Evolutionary conservation across 345 rosid species (phyloP).

Genomic region (Hypericum perforatum): DNA sequence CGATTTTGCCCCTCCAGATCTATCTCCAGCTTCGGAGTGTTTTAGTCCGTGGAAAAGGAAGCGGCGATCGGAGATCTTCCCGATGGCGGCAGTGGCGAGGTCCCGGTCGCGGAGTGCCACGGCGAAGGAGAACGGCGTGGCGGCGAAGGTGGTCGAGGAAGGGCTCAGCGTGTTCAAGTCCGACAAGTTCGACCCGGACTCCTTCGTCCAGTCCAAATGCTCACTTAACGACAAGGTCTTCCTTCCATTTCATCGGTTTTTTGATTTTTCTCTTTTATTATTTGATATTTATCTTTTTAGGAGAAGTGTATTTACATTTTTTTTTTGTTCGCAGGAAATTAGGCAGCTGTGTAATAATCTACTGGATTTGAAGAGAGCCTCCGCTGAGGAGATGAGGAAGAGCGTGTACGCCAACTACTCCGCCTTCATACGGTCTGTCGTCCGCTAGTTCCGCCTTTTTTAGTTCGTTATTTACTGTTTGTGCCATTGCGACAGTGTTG

Average conservation of each 20-base stretch:
- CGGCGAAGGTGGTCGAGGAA: slow-evolving; percentile 48
- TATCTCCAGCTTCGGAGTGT: too few relatives aligned
- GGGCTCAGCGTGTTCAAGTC: slow-evolving; percentile 80
- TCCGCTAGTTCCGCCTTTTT: too few relatives aligned
- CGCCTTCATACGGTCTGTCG: slow-evolving; percentile 74
- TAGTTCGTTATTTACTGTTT: too few relatives aligned
- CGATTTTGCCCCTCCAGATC: too few relatives aligned
- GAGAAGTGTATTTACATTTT: too few relatives aligned
- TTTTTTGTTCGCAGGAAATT: slow-evolving; percentile 46
- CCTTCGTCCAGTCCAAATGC: slow-evolving; percentile 88
- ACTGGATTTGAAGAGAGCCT: slow-evolving; percentile 89
- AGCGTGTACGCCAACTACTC: slow-evolving; percentile 97
- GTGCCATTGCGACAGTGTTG: too few relatives aligned
- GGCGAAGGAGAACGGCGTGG: slow-evolving; percentile 59
- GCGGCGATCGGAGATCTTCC: too few relatives aligned
- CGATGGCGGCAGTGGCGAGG: slow-evolving; percentile 38
- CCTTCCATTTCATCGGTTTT: neutral
- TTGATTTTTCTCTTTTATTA: neutral
- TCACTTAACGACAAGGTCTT: slow-evolving; percentile 83
- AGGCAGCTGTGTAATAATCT: slow-evolving; percentile 69
- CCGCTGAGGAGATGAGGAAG: slow-evolving; percentile 97
- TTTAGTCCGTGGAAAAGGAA: too few relatives aligned
- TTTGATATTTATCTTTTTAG: too few relatives aligned
- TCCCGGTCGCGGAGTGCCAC: slow-evolving; percentile 52
- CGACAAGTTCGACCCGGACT: slow-evolving; percentile 83